Evolutionary conservation across 352 stramenopile genomes (phyloP), one percentile per base, ranked within the genome.

Genomic region (Elongisporangium undulatum): DNA sequence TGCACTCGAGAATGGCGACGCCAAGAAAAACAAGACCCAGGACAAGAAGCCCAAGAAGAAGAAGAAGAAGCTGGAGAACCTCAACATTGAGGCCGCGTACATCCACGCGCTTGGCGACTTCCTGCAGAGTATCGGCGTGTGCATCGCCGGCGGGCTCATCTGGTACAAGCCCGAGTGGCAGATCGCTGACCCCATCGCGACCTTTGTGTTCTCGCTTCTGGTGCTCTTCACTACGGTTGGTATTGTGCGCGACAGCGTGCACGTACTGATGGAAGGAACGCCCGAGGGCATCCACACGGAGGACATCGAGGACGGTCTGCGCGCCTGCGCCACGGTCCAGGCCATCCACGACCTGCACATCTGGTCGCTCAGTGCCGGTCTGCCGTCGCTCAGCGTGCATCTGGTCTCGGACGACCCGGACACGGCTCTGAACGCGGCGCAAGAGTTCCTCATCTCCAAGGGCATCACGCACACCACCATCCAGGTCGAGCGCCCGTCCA

Each of bases 101-200:
- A 90, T 99, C 56, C 97, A 99, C 75, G 97, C 97, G 7, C 66
- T 99, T 13, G 97, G 93, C 16, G 97, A 99, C 76, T 92, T 99
- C 58, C 88, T 98, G 45, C 97, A 99, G 83, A 98, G 85, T 55
- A 69, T 98, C 5, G 95, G 95, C 38, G 97, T 99, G 38, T 94
- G 98, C 55, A 75, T 99, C 51, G 97, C 97, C 5, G 97, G 96
- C 22, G 74, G 84, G 7, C 72, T 99, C 39, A 99, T 99, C 68
- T 99, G 96, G 96, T 97, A 87, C 66, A 97, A 98, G 49, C 96
- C 95, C 6, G 66, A 82, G 45, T 99, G 96, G 95, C 87, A 98
- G 68, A 89, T 99, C 52, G 85, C 95, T 0, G 97, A 99, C 74
- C 97, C 97, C 23, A 97, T 99, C 63, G 93, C 88, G 51, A 99